A percentile compares a stretch with the other conserved stretches of the same genome.
These are phyloP conservation scores for Bauhinia variegata DNA, from an alignment of 306 rosid species.

Conservation along the genomic window DNA sequence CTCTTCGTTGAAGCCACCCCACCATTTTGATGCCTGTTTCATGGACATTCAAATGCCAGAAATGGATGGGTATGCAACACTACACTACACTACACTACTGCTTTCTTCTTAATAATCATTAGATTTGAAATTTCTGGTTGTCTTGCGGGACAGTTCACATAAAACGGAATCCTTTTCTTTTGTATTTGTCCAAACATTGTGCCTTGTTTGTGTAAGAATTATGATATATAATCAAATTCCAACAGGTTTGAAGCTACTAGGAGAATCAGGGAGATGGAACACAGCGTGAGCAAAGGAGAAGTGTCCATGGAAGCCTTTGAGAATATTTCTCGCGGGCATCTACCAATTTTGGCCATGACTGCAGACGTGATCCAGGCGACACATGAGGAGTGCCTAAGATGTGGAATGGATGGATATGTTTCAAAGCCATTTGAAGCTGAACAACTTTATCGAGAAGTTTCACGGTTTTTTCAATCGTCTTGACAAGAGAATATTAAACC, in stretches of 20 bases:
- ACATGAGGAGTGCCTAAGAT: conserved; percentile 66
- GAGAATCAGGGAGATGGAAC: conserved; percentile 68
- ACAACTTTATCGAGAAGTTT: conserved; percentile 88
- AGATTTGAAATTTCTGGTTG: conserved; percentile 7
- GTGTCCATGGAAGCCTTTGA: conserved; percentile 40
- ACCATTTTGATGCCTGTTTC: conserved; percentile 87
- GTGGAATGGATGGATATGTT: conserved; percentile 95
- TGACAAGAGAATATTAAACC: conserved; percentile 42
- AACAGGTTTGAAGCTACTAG: conserved; percentile 80
- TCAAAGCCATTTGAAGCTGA: conserved; percentile 97
- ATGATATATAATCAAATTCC: conserved; percentile 15
- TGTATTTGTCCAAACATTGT: background rate
- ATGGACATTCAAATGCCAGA: conserved; percentile 99
- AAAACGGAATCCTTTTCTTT: background rate
- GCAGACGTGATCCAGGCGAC: conserved; percentile 98
- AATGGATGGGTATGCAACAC: conserved; percentile 88
- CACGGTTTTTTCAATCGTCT: conserved; percentile 59
- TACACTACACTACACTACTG: no score
- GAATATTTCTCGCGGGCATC: conserved; percentile 50
- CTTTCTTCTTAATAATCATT: conserved; percentile 16
- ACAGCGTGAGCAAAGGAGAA: conserved; percentile 48
- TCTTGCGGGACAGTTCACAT: conserved; percentile 17
- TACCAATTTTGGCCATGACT: conserved; percentile 95
- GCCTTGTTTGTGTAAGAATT: conserved; percentile 16
- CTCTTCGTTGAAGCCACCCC: conserved; percentile 74